Conservation (phyloP, 2,329 filamentous ascomycete genomes). For the Colletotrichum caudatum region DNA sequence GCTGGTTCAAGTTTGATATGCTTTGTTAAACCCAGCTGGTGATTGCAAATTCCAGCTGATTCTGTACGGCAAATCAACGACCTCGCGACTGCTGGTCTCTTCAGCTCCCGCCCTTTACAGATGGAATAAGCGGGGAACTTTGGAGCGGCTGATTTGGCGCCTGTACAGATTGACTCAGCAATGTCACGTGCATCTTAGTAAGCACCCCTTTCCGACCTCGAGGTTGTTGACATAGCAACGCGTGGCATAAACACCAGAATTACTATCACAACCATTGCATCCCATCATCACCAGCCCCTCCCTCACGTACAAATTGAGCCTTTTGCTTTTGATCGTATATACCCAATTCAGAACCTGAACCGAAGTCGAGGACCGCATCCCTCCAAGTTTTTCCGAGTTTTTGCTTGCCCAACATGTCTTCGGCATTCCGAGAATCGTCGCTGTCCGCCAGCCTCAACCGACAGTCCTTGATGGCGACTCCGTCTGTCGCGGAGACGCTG, state of each 20-base stretch:
- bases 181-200: not conserved
- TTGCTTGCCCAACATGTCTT: slow-evolving; percentile 59
- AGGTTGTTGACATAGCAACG: slow-evolving; percentile 41
- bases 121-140: no score
- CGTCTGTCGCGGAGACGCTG: slow-evolving; percentile 80
- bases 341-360: slow-evolving; percentile 5
- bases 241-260: slow-evolving; percentile 36
- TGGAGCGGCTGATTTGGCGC: no score
- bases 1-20: no score
- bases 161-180: not conserved
- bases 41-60: no score
- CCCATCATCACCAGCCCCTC: slow-evolving; percentile 3
- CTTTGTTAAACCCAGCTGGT: no score
- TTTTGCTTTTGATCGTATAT: not conserved
- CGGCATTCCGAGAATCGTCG: slow-evolving; percentile 73
- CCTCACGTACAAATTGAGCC: slow-evolving; percentile 20
- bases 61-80: no score
- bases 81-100: no score
- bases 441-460: slow-evolving; percentile 73
- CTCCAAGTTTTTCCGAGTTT: not conserved
- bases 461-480: slow-evolving; percentile 68
- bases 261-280: slow-evolving; percentile 12
- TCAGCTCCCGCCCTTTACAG: no score
- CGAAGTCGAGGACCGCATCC: not conserved
- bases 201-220: not conserved